Conservation (phyloP, 345 rosid species). For the Sapria himalayana region DNA sequence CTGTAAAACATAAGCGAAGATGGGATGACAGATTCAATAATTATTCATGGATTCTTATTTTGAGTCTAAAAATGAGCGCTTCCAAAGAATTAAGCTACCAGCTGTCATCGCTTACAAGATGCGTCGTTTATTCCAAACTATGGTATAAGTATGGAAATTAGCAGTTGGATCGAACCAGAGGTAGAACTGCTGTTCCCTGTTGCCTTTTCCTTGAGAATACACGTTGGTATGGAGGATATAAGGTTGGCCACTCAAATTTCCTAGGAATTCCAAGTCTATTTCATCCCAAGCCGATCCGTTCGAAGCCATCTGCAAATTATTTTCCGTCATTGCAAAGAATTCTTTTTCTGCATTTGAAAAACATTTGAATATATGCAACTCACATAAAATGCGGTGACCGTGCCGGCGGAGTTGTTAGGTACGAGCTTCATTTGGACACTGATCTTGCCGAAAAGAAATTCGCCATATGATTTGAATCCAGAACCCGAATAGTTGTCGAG, state of each 20-base stretch:
- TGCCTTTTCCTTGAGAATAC: slow-evolving; percentile 34
- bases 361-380: not conserved
- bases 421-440: slow-evolving; percentile 40
- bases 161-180: slow-evolving; percentile 52
- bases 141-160: slow-evolving; percentile 47
- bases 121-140: slow-evolving; percentile 37
- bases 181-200: slow-evolving; percentile 42
- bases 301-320: slow-evolving; percentile 28
- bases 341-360: too few relatives aligned
- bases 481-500: slow-evolving; percentile 42
- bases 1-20: slow-evolving; percentile 9
- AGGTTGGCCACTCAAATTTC: slow-evolving; percentile 38
- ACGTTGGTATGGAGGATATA: slow-evolving; percentile 48
- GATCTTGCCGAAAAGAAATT: slow-evolving; percentile 32
- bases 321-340: too few relatives aligned
- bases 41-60: too few relatives aligned
- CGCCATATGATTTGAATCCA: slow-evolving; percentile 36
- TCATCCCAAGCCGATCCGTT: slow-evolving; percentile 46
- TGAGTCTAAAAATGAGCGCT: too few relatives aligned
- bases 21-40: too few relatives aligned
- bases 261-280: slow-evolving; percentile 53
- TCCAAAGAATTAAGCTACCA: too few relatives aligned
- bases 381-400: slow-evolving; percentile 36
- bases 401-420: slow-evolving; percentile 42
- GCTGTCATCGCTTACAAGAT: slow-evolving; percentile 41